Evolutionary conservation across 1,284 basidiomycete genomes (phyloP).

Genomic region (Puccinia novopanici): DNA sequence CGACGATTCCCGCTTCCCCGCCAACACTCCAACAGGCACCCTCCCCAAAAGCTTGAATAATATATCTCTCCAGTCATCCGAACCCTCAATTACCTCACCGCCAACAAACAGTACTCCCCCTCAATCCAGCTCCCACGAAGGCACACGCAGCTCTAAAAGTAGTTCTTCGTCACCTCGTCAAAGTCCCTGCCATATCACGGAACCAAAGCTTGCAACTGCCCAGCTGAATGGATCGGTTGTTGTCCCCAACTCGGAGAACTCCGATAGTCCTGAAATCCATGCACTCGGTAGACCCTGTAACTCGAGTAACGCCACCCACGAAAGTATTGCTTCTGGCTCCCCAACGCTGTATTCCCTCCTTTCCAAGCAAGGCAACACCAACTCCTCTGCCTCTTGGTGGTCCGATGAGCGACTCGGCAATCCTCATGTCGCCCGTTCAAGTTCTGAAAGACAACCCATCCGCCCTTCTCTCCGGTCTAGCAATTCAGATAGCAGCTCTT

Average conservation of each 20-base stretch:
- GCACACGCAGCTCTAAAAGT: not conserved
- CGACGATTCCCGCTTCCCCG: not conserved
- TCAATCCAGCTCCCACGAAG: not conserved
- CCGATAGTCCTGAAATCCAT: too few relatives aligned
- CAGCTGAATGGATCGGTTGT: conserved; percentile 26
- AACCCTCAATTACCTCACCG: not conserved
- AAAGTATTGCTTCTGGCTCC: conserved; percentile 15
- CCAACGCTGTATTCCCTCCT: conserved; percentile 23
- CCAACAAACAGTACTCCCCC: not conserved
- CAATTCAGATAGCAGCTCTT: conserved; percentile 26
- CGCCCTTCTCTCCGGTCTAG: conserved; percentile 51
- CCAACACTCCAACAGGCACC: not conserved
- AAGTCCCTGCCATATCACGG: conserved; percentile 32
- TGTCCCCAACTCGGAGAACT: not conserved
- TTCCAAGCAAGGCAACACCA: conserved; percentile 31
- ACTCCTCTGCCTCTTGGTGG: conserved; percentile 25
- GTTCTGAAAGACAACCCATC: conserved; percentile 52
- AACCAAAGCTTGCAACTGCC: conserved; percentile 40
- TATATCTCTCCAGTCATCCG: conserved; percentile 2
- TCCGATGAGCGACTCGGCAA: conserved; percentile 23
- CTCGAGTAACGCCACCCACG: not conserved
- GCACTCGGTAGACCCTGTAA: not conserved
- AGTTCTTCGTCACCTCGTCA: not conserved
- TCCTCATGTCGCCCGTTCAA: conserved; percentile 39
- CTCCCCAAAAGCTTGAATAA: conserved; percentile 3